Evolutionary conservation across 2,329 filamentous ascomycete genomes (phyloP).

Genomic region (Dryadomyces quercus-mongolicae): DNA sequence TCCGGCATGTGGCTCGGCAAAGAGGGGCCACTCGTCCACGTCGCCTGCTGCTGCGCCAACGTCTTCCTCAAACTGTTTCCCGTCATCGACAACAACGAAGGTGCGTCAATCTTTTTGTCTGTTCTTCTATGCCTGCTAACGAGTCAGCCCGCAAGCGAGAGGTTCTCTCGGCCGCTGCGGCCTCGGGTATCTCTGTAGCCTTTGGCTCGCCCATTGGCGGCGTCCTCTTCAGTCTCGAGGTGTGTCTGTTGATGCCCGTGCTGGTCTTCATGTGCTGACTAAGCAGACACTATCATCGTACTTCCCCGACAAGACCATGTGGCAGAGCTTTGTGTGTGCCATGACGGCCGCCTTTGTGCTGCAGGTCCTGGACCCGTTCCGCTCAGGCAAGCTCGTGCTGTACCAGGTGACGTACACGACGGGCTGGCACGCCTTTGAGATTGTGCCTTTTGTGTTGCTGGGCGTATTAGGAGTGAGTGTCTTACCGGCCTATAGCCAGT

Average conservation of each 20-base stretch:
- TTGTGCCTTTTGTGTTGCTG: constrained; percentile 75
- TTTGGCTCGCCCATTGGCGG: constrained; percentile 92
- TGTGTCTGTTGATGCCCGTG: constrained; percentile 21
- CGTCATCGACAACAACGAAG: constrained; percentile 76
- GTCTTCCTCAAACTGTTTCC: constrained; percentile 83
- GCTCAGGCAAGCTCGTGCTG: constrained; percentile 87
- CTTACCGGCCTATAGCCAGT: too few species aligned
- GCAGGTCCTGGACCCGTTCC: constrained; percentile 86
- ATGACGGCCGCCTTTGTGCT: constrained; percentile 96
- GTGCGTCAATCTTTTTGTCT: constrained; percentile 24
- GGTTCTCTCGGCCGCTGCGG: constrained; percentile 81
- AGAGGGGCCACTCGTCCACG: constrained; percentile 89
- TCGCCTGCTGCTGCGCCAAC: constrained; percentile 92
- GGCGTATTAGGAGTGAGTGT: constrained; percentile 63
- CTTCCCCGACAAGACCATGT: constrained; percentile 99
- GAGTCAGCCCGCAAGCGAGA: constrained; percentile 74
- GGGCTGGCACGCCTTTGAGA: constrained; percentile 89
- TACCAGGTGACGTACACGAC: constrained; percentile 92
- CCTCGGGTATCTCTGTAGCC: constrained; percentile 84
- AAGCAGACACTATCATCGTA: constrained; percentile 80
- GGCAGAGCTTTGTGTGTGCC: constrained; percentile 97
- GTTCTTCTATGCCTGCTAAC: background rate
- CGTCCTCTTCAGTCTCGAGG: constrained; percentile 89
- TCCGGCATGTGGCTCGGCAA: constrained; percentile 96
- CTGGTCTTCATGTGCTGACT: constrained; percentile 1